Base-by-base conservation (phyloP, 176 grass and related monocot genomes). In the Rhynchospora tenuis region DNA sequence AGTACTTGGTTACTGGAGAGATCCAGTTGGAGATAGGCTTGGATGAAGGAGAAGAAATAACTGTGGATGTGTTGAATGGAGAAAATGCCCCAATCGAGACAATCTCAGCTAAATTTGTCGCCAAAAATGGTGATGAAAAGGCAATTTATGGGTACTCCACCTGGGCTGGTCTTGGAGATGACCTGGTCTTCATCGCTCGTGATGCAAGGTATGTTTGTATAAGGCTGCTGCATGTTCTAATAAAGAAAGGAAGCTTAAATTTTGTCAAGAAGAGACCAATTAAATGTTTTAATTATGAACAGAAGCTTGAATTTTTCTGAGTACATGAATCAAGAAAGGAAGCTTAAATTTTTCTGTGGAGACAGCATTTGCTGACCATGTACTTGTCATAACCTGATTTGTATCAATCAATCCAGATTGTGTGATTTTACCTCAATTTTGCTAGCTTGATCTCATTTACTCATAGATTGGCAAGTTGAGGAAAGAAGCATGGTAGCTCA, bases 1-100 rank as follows among this genome's bases (percentile, higher is more conserved):
- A 93, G 83, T 99, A 95, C 86, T 93, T 95, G 84, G 86, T 99
- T 77, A 91, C 86, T 87, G 93, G 96, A 83, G 88, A 95, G 82
- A 91, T 99, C 72, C 89, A 95, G 84, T 85, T 93, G 80, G 86
- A 95, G 61, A 73, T 61, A 1, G 73, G 77, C 56, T 91, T 86
- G 67, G 88, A 83, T 87, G 87, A 86, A 59, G 87, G 80, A 28
- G 85, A 99, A 86, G 77, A 92, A 90, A 91, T 99, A 73, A 81
- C 70, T 81, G 84, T 99, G 61, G 91, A 93, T 87, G 69, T 72
- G 58, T 88, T 95, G 65, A 93, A 93, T 80, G 90, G 80, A 60
- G 86, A 90, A 50, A 89, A 68, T 46, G 81, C 66, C 78, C 84
- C 85, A 51, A 17, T 91, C 7, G 86, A 86, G n/a, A 88, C 89